Base-by-base conservation (phyloP, 768 basidiomycete species). In the Leccinum obscurum region DNA sequence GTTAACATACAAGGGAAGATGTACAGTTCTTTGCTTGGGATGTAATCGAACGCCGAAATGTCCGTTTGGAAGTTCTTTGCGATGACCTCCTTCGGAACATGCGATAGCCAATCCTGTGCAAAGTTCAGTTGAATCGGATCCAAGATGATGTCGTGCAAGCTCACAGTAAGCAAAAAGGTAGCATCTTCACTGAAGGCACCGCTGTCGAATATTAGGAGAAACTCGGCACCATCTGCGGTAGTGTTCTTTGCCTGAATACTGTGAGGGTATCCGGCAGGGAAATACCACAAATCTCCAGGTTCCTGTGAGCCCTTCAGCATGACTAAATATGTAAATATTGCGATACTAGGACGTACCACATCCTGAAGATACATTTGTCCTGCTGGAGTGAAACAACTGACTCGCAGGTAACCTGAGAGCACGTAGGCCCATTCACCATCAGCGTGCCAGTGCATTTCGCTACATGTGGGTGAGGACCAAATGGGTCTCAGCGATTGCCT, bases 81-180 rank as follows among this genome's bases (percentile, higher is more conserved):
- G 3, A 88, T 72, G 0, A 85, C 82, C 50, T 80, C 78, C 62
- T 80, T 77, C 10, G 85, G 84, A 15, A 84, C 77, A 64, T 89
- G 88, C 3, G 87, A 78, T 24, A 88, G 75, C 86, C 88, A 89
- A 60, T 89, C 87, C 58, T 86, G 82, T 17, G 58, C 56, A 13
- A 56, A 35, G 30, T 37, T 34, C 10, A 26, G 22, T 32, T 35
- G 10, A 55, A 52, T 6, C 4, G 37, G 3, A 11, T 39, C 15
- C 3, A 14, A 22, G 15, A 52, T 37, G 24, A 46, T 8, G 7
- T 22, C 10, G 2, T 53, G 22, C 55, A n/a, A 3, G 44, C 69
- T 58, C 34, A 60, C 70, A 14, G 68, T 69, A 34, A 76, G 71
- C 46, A 82, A 75, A 67, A 87, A 87, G 1, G 86, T 87, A 3